Evolutionary conservation across 2,329 filamentous ascomycete species (phyloP).

Genomic region (Colletotrichum camelliae): DNA sequence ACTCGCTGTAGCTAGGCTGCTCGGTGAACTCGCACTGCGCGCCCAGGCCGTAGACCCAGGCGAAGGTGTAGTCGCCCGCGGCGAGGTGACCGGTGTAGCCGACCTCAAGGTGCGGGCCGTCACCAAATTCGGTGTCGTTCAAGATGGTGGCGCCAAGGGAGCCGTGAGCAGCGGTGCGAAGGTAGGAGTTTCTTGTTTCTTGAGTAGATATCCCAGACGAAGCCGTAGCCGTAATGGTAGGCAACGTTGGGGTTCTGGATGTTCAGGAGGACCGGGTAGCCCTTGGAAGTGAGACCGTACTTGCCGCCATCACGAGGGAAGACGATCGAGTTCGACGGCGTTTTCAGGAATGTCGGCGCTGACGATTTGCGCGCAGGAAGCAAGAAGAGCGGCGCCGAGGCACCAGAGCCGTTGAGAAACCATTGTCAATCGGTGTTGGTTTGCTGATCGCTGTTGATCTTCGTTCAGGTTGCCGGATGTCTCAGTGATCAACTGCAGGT

Average conservation of each 20-base stretch:
- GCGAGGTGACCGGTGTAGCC: slow-evolving; percentile 14
- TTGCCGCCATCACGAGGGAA: slow-evolving; percentile 19
- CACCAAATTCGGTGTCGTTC: slow-evolving; percentile 14
- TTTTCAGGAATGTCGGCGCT: slow-evolving; percentile 17
- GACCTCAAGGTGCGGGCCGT: slow-evolving; percentile 12
- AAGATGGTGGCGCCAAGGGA: slow-evolving; percentile 5
- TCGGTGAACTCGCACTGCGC: slow-evolving; percentile 19
- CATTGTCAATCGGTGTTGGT: slow-evolving; percentile 2
- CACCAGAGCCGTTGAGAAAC: slow-evolving; percentile 1
- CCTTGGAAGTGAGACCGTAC: slow-evolving; percentile 13
- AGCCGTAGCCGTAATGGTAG: slow-evolving; percentile 20
- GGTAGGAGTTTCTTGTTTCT: slow-evolving; percentile 15
- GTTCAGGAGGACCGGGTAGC: slow-evolving; percentile 18
- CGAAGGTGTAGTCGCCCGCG: slow-evolving; percentile 20
- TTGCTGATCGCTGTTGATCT: slow-evolving; percentile 2
- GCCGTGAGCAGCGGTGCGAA: slow-evolving; percentile 19
- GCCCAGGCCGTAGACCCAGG: slow-evolving; percentile 17
- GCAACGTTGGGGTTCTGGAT: slow-evolving; percentile 19
- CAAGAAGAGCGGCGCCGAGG: slow-evolving; percentile 4
- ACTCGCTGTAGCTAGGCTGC: slow-evolving; percentile 18
- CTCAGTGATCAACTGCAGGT: not conserved
- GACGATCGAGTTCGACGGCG: slow-evolving; percentile 19
- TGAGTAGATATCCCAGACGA: slow-evolving; percentile 20
- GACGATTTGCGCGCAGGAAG: not conserved
- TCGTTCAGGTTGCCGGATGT: not conserved